These are phyloP conservation scores for Pulicaria dysenterica DNA, from an alignment of 129 eudicot species.

Conservation along the genomic window DNA sequence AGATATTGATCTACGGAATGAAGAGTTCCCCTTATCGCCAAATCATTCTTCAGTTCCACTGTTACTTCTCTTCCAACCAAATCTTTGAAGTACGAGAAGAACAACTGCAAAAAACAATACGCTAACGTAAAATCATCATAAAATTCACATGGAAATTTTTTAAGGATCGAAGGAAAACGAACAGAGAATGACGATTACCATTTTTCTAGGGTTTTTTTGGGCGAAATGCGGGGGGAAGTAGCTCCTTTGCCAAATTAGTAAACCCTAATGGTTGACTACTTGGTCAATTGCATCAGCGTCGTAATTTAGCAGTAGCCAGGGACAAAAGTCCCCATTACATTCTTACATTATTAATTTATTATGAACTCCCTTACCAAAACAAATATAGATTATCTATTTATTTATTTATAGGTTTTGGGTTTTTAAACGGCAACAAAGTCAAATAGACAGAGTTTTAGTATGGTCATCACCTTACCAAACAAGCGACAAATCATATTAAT, in stretches of 20 bases:
- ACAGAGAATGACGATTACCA: slow-evolving; percentile 14
- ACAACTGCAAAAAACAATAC: slow-evolving; percentile 59
- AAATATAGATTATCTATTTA: too few species aligned
- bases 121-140: background rate
- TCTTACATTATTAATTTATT: too few species aligned
- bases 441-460: too few species aligned
- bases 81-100: slow-evolving; percentile 98
- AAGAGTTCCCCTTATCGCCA: slow-evolving; percentile 92
- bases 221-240: slow-evolving; percentile 11
- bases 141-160: background rate
- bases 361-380: too few species aligned
- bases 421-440: too few species aligned
- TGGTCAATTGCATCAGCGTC: background rate
- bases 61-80: slow-evolving; percentile 96
- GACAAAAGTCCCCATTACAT: background rate
- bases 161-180: slow-evolving; percentile 7
- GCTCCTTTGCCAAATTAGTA: slow-evolving; percentile 3
- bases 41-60: slow-evolving; percentile 92
- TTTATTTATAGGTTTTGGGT: too few species aligned
- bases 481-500: too few species aligned
- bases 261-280: slow-evolving; percentile 33
- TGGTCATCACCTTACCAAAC: too few species aligned
- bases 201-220: slow-evolving; percentile 23
- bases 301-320: background rate
- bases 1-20: slow-evolving; percentile 98